Base-by-base conservation (phyloP, 192 early-diverging fungal species). In the Umbelopsis ramanniana region DNA sequence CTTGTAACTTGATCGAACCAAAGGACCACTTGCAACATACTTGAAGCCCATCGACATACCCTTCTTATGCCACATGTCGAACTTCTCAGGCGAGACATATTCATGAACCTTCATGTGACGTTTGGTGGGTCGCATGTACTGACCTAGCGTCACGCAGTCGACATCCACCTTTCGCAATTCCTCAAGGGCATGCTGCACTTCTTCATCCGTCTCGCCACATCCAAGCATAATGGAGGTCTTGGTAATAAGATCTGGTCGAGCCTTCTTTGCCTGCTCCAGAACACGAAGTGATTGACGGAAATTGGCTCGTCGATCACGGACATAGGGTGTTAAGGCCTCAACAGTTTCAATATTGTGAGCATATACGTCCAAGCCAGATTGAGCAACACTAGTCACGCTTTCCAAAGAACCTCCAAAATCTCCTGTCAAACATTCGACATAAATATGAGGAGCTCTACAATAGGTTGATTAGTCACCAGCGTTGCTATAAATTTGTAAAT, bases 91-190 rank as follows among this genome's bases (percentile, higher is more conserved):
- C 50, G 91, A 89, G 46, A 99, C 91, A 73, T 97, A 99, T 75
- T 96, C 95, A 68, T 93, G 87, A 22, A 98, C 93, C 86, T 97
- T 97, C 95, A 99, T 96, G 80, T 99, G 96, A 71, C 93, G 91
- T 86, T 97, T 99, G 23, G 97, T 97, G n/a, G 97, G 97, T 52
- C 95, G 88, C 97, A 99, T 99, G 79, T 99, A 99, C 81, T 99
- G 97, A n/a, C 97, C 97, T 69, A 99, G 83, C 11, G 97, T 99
- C 21, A 99, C 88, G 48, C 95, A 94, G 75, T 99, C 97, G 23
- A 97, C 96, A 47, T 92, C 87, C 15, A 89, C 84, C 23, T 88
- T 84, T 55, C 96, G 84, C 68, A 97, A 77, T 71, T 90, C 96
- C 76, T 93, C 87, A 79, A 99, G 81, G 2, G 97, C 91, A 67